Percentiles rank a stretch among this genome's conserved stretches.
These are phyloP conservation scores for Colletotrichum sp. DNA, from an alignment of 2,329 filamentous ascomycete genomes.

Conservation along the genomic window DNA sequence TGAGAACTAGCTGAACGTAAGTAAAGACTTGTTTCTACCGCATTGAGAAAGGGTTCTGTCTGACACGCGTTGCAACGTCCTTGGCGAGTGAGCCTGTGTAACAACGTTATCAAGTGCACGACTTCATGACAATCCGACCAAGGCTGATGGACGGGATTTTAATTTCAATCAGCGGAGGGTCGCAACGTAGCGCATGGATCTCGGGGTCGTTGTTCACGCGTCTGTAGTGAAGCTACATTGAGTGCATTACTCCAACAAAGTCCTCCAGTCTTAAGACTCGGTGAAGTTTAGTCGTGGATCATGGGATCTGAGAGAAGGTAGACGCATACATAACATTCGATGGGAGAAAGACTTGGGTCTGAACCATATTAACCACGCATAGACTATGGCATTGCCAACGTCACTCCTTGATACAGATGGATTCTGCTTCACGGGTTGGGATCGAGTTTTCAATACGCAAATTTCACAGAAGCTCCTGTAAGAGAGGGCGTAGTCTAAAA, in stretches of 20 bases:
- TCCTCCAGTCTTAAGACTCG: neutral
- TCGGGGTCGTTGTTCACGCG: neutral
- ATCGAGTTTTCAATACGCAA: neutral
- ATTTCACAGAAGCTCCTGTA: neutral
- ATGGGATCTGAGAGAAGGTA: neutral
- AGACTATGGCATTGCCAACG: neutral
- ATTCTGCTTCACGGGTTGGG: neutral
- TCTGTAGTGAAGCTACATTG: neutral
- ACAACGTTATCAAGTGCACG: neutral
- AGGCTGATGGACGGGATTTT: neutral
- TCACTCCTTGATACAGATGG: neutral
- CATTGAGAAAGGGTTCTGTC: neutral
- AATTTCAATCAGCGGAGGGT: neutral
- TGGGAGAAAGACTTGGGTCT: neutral
- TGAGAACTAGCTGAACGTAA: neutral
- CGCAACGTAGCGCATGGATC: neutral
- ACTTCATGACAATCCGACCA: neutral
- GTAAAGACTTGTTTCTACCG: neutral
- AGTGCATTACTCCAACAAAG: neutral
- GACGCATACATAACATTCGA: neutral
- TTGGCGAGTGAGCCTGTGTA: neutral
- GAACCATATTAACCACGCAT: neutral
- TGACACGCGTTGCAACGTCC: neutral
- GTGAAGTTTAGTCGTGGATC: neutral
- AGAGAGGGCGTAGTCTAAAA: neutral